phyloP scores from a whole-genome alignment of 768 basidiomycete species.

The Boletus rubropictus region DNA sequence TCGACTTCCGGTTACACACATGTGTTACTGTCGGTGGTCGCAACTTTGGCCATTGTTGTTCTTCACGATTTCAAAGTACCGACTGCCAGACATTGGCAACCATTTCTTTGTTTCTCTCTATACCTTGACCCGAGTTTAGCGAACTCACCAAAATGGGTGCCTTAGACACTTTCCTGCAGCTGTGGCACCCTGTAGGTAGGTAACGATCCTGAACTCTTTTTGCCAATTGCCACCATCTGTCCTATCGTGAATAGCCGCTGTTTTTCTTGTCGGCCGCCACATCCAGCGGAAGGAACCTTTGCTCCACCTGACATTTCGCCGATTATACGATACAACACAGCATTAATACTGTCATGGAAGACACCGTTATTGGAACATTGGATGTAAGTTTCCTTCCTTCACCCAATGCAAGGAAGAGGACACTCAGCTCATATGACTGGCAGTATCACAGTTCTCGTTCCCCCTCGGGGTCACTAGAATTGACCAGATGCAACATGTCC shows the following conservation, averaged over 20 bases:
- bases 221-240: background rate
- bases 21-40: background rate
- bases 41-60: background rate
- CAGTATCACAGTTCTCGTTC: background rate
- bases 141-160: background rate
- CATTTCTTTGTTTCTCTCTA: background rate
- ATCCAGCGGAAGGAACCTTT: background rate
- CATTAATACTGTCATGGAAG: background rate
- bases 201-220: background rate
- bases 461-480: background rate
- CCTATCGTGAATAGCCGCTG: no score
- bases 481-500: background rate
- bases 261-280: background rate
- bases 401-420: background rate
- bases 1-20: background rate
- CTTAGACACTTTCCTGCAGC: background rate
- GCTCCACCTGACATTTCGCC: background rate
- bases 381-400: background rate
- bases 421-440: background rate
- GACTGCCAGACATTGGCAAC: no score
- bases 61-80: no score
- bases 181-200: background rate
- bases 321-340: background rate
- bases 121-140: background rate
- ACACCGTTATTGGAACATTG: background rate